phyloP scores from a whole-genome alignment of 495 filamentous ascomycete species.

The Trichoderma erinaceum region DNA sequence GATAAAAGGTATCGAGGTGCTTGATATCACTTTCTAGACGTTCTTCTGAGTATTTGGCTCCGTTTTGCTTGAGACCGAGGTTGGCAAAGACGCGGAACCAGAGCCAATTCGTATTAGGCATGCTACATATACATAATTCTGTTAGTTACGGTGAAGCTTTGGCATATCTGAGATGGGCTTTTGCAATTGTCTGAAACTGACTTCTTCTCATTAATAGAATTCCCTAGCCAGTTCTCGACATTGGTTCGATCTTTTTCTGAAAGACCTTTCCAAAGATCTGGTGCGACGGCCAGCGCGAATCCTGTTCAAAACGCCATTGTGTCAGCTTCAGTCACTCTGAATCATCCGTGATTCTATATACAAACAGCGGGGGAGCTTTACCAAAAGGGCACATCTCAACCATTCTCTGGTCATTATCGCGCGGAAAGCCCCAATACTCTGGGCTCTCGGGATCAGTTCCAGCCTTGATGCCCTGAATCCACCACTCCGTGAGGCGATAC shows the following conservation, averaged over 20 bases:
- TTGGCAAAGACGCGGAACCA: slow-evolving; percentile 84
- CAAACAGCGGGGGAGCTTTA: slow-evolving; percentile 30
- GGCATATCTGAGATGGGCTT: background rate
- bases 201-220: slow-evolving; percentile 68
- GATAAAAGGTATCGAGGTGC: slow-evolving; percentile 72
- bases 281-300: slow-evolving; percentile 57
- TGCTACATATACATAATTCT: slow-evolving; percentile 30
- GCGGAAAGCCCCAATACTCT: slow-evolving; percentile 69
- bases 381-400: slow-evolving; percentile 73
- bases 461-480: slow-evolving; percentile 59
- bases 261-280: slow-evolving; percentile 62
- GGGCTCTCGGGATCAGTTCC: slow-evolving; percentile 59
- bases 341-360: background rate
- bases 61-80: slow-evolving; percentile 64
- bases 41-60: slow-evolving; percentile 57
- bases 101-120: slow-evolving; percentile 59
- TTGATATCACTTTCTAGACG: slow-evolving; percentile 66
- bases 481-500: slow-evolving; percentile 56
- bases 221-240: slow-evolving; percentile 61
- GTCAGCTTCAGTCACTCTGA: background rate
- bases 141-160: background rate
- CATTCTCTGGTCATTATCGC: slow-evolving; percentile 75
- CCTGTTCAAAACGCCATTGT: slow-evolving; percentile 20
- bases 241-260: slow-evolving; percentile 51
- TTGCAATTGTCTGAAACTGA: slow-evolving; percentile 21